A percentile compares a stretch with the other conserved stretches of the same genome.
Evolutionary conservation across 2,329 filamentous ascomycete species (phyloP).

Genomic region (Trichophyton schoenleinii): DNA sequence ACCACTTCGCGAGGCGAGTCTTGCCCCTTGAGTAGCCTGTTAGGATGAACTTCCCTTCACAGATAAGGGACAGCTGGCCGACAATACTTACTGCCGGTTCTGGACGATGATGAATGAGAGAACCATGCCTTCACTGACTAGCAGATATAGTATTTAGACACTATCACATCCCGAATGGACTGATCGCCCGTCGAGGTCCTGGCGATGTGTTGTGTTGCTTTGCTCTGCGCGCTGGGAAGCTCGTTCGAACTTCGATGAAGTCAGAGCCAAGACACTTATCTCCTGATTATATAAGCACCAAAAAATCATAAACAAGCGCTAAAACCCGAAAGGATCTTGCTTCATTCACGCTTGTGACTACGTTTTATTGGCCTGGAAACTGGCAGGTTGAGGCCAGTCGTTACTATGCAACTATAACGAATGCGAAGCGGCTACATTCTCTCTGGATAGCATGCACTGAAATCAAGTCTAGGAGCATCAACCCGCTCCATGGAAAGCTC

Average conservation of each 20-base stretch:
- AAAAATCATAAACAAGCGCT: neutral
- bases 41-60: neutral
- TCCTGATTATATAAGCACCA: neutral
- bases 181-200: neutral
- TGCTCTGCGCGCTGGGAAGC: neutral
- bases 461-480: neutral
- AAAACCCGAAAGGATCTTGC: too few relatives aligned
- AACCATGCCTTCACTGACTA: conserved; percentile 35
- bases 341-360: too few relatives aligned
- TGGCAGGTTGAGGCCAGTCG: too few relatives aligned
- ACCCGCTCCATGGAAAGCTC: neutral
- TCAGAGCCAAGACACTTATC: neutral
- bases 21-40: conserved; percentile 57
- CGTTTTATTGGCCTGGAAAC: too few relatives aligned
- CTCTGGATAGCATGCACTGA: neutral
- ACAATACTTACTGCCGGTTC: conserved; percentile 58
- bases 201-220: neutral
- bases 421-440: neutral
- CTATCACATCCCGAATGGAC: neutral
- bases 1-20: conserved; percentile 97
- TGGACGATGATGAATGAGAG: conserved; percentile 84
- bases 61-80: neutral
- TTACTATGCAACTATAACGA: neutral
- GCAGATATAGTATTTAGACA: neutral
- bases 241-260: neutral